These are phyloP conservation scores for Ogataea ramenticola DNA, from an alignment of 805 yeast species.

Conservation along the genomic window DNA sequence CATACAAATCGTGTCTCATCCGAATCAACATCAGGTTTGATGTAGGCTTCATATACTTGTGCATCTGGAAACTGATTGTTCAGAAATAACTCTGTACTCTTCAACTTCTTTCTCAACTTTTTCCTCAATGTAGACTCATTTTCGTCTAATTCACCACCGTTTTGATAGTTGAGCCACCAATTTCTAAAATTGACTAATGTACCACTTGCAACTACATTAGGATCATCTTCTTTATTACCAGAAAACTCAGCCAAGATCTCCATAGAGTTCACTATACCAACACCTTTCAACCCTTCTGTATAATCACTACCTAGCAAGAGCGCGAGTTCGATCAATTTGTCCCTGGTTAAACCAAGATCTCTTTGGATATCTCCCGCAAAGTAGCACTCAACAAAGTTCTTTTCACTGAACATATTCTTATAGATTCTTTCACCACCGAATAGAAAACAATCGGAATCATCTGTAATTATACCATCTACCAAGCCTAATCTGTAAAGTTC, in stretches of 20 bases:
- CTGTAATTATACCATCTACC: slow-evolving; percentile 94
- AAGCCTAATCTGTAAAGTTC: slow-evolving; percentile 57
- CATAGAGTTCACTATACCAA: slow-evolving; percentile 91
- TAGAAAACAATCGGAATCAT: slow-evolving; percentile 92
- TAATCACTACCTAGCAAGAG: slow-evolving; percentile 88
- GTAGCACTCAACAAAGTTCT: slow-evolving; percentile 85
- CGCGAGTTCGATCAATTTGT: slow-evolving; percentile 72
- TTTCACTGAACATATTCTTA: slow-evolving; percentile 91
- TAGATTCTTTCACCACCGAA: slow-evolving; percentile 85
- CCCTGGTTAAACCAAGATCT: slow-evolving; percentile 58
- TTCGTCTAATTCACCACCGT: slow-evolving; percentile 29
- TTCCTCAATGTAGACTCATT: slow-evolving; percentile 44
- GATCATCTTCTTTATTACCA: slow-evolving; percentile 6
- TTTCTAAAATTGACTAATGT: slow-evolving; percentile 30
- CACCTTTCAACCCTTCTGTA: slow-evolving; percentile 85
- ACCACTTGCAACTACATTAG: slow-evolving; percentile 4
- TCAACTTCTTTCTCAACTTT: slow-evolving; percentile 50
- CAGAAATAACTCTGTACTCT: slow-evolving; percentile 43
- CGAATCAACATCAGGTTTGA: slow-evolving; percentile 74
- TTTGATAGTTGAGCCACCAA: slow-evolving; percentile 53
- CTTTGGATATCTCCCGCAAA: slow-evolving; percentile 46
- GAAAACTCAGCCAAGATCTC: slow-evolving; percentile 85
- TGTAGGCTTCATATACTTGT: slow-evolving; percentile 66
- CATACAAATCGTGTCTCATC: slow-evolving; percentile 76
- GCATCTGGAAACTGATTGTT: slow-evolving; percentile 64